These are phyloP conservation scores for Trichoderma reesei DNA, from an alignment of 495 filamentous ascomycete genomes.

Conservation along the genomic window DNA sequence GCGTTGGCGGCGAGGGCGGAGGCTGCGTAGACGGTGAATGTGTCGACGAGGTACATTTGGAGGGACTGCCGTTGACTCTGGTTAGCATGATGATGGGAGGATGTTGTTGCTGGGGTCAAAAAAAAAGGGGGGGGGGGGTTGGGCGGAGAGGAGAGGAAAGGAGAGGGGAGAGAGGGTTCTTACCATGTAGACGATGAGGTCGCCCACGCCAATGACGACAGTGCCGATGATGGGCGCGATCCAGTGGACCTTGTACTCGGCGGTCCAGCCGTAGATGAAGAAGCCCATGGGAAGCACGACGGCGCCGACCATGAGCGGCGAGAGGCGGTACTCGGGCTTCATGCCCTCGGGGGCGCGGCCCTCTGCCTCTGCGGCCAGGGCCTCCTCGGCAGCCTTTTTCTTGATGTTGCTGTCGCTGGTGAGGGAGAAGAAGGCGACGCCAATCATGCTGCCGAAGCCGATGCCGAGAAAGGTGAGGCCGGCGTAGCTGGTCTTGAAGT, in stretches of 20 bases:
- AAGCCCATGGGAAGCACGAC: constrained; percentile 37
- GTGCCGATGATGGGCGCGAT: constrained; percentile 41
- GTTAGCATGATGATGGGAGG: too few species aligned
- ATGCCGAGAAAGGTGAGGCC: constrained; percentile 33
- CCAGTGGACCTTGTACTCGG: constrained; percentile 27
- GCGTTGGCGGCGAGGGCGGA: constrained; percentile 46
- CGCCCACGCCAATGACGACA: constrained; percentile 33
- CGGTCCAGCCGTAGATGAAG: constrained; percentile 42
- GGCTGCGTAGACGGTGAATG: constrained; percentile 52
- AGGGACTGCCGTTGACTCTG: too few species aligned
- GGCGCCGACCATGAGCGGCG: constrained; percentile 37
- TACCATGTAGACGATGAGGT: constrained; percentile 36
- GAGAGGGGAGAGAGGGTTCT: constrained; percentile 37
- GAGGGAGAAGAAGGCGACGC: constrained; percentile 22
- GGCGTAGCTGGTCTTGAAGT: constrained; percentile 24
- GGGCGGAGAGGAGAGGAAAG: too few species aligned
- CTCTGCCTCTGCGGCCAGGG: constrained; percentile 17
- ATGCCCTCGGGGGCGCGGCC: constrained; percentile 17
- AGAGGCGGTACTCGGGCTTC: constrained; percentile 43
- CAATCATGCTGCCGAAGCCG: constrained; percentile 28
- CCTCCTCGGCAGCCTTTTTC: constrained; percentile 22
- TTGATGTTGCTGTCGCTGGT: constrained; percentile 25
- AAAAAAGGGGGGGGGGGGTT: too few species aligned
- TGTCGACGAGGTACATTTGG: constrained; percentile 38
- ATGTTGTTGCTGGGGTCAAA: too few species aligned